These are phyloP conservation scores for Thraustotheca clavata DNA, from an alignment of 352 stramenopile species.

Conservation along the genomic window DNA sequence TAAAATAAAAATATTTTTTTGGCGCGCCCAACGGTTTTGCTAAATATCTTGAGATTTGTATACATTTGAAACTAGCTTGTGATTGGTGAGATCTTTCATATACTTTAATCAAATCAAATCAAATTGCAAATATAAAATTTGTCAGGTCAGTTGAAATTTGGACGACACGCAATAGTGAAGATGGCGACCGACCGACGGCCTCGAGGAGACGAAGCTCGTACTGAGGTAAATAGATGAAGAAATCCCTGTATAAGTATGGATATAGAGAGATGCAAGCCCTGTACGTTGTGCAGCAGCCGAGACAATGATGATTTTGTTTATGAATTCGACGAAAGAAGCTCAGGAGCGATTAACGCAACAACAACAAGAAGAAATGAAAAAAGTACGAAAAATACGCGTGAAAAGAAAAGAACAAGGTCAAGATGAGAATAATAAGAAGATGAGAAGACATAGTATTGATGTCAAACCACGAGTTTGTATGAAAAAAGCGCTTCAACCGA, in stretches of 20 bases:
- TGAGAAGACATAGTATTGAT: neutral
- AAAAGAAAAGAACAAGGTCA: neutral
- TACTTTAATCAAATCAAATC: conserved; percentile 10
- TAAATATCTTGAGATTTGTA: neutral
- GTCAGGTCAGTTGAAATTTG: conserved; percentile 12
- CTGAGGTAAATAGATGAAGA: neutral
- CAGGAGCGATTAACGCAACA: conserved; percentile 17
- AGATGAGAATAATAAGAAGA: neutral
- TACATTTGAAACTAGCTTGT: neutral
- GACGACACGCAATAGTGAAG: conserved; percentile 5
- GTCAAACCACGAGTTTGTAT: neutral
- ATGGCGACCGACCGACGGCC: neutral
- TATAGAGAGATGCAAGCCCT: conserved; percentile 11
- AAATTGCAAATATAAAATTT: conserved; percentile 14
- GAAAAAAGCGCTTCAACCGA: neutral
- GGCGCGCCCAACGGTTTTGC: conserved; percentile 7
- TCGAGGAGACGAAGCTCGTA: neutral
- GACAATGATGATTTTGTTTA: conserved; percentile 22
- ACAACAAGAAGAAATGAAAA: conserved; percentile 11
- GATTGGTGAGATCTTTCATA: conserved; percentile 20
- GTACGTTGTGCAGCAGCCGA: conserved; percentile 19
- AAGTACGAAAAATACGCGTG: conserved; percentile 9
- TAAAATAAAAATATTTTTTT: conserved; percentile 2
- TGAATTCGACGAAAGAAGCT: conserved; percentile 20
- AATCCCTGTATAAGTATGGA: neutral